Percentiles rank a stretch among this genome's conserved stretches.
Conservation (phyloP, 768 basidiomycete species). For the Agrocybe pediades region DNA sequence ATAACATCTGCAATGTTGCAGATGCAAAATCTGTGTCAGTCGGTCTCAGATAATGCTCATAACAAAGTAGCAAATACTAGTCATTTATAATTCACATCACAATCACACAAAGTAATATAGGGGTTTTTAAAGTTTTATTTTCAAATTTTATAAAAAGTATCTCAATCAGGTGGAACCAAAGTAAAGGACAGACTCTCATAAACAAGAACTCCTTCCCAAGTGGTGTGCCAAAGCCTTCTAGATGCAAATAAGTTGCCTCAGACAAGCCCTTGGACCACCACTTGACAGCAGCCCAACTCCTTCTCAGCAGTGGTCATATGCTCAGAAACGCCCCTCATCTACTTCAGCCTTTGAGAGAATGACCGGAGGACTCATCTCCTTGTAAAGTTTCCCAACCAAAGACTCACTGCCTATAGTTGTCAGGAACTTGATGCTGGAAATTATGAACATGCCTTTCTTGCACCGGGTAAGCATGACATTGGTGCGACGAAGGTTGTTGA, state of each 20-base stretch:
- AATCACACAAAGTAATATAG: neutral
- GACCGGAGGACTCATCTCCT: conserved; percentile 32
- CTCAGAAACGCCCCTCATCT: conserved; percentile 30
- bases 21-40: conserved; percentile 61
- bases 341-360: conserved; percentile 28
- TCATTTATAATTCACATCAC: conserved; percentile 29
- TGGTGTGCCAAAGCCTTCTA: neutral
- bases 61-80: conserved; percentile 15
- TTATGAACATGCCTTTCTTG: conserved; percentile 77
- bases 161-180: neutral
- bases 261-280: conserved; percentile 2
- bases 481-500: conserved; percentile 63
- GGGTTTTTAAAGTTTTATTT: neutral
- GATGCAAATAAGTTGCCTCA: neutral
- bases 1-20: conserved; percentile 65
- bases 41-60: conserved; percentile 15
- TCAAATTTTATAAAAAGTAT: neutral
- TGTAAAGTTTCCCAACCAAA: conserved; percentile 43
- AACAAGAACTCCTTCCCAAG: neutral
- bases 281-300: conserved; percentile 5
- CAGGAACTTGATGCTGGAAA: conserved; percentile 64
- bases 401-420: conserved; percentile 47
- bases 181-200: conserved; percentile 2
- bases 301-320: neutral
- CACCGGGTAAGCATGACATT: conserved; percentile 91